phyloP scores from a whole-genome alignment of 495 filamentous ascomycete species.

The Aspergillus biplanus region DNA sequence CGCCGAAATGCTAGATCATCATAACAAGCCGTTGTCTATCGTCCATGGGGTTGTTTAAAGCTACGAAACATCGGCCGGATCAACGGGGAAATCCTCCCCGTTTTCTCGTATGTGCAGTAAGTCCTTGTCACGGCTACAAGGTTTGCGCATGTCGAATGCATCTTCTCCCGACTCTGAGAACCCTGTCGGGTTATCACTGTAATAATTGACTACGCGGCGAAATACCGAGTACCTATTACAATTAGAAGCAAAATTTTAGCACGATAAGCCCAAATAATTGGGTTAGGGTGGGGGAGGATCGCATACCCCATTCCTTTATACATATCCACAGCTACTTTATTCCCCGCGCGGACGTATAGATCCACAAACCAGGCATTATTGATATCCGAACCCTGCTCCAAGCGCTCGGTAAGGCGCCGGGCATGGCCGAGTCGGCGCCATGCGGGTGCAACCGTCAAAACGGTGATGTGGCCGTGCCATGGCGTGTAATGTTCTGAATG shows the following conservation, averaged over 20 bases:
- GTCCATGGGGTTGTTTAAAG: not conserved
- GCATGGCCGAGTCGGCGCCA: slow-evolving; percentile 86
- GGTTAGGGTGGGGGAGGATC: not conserved
- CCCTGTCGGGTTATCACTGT: slow-evolving; percentile 74
- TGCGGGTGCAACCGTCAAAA: slow-evolving; percentile 86
- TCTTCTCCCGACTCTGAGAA: slow-evolving; percentile 67
- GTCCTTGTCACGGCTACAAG: slow-evolving; percentile 80
- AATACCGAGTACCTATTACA: slow-evolving; percentile 70
- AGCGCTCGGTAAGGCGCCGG: slow-evolving; percentile 71
- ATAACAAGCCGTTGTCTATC: no score
- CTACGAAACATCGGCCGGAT: slow-evolving; percentile 76
- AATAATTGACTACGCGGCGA: slow-evolving; percentile 86
- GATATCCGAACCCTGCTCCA: slow-evolving; percentile 79
- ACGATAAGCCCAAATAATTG: not conserved
- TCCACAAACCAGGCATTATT: slow-evolving; percentile 94
- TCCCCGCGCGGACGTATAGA: slow-evolving; percentile 87
- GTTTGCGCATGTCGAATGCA: slow-evolving; percentile 96
- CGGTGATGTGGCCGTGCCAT: slow-evolving; percentile 98
- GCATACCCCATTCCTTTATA: slow-evolving; percentile 87
- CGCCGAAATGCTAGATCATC: slow-evolving; percentile 21
- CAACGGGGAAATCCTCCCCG: slow-evolving; percentile 79
- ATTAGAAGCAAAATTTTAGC: not conserved
- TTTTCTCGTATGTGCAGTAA: slow-evolving; percentile 77
- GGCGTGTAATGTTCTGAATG: slow-evolving; percentile 86
- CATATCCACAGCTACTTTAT: slow-evolving; percentile 81